Base-by-base conservation (phyloP, 2,329 filamentous ascomycete species). In the Lachnellula arida region DNA sequence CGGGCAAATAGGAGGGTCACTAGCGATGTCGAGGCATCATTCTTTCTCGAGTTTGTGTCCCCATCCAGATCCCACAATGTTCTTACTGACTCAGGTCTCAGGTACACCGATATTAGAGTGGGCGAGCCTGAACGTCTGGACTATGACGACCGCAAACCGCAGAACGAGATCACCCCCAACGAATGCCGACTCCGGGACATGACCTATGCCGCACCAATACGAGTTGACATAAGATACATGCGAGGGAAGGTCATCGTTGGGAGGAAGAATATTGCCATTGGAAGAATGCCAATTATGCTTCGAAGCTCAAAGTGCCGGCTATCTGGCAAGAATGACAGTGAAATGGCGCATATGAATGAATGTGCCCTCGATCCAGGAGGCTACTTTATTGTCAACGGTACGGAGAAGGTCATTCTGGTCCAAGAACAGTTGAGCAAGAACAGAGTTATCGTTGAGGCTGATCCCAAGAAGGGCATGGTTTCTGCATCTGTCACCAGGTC, bases 381-480 rank as follows among this genome's bases (percentile, higher is more conserved):
- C 51, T 99, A 99, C 72, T 99, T 99, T 68, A 94, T 99, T 67
- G 91, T 97, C 63, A 91, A 93, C 66, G 94, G 94, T 47, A 97
- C 95, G 19, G 94, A 99, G 72, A 99, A 99, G 77, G 94, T 99
- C 65, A 99, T 99, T 68, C 77, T 99, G 44, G 95, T 99, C 14
- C 94, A 99, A 73, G 95, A 99, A 70, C 94, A 99, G 75, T 78
- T 99, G 70, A 99, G 94, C 81, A 99, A 99, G 81, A 99, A 99
- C 74, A 86, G 94, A 76, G 89, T 99, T 67, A 97, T 99, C 70
- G 93, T 99, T 15, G 95, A 99, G 74, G 87, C 90, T 54, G 89
- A 93, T 66, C 81, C 87, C 51, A 96, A 96, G 75, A 97, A 97
- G 74, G 89, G 89, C 58, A 86, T 96, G 61, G 93, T 97, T 55